Evolutionary conservation across 2,329 filamentous ascomycete genomes (phyloP).

Genomic region (Penicillium psychrosexuale): DNA sequence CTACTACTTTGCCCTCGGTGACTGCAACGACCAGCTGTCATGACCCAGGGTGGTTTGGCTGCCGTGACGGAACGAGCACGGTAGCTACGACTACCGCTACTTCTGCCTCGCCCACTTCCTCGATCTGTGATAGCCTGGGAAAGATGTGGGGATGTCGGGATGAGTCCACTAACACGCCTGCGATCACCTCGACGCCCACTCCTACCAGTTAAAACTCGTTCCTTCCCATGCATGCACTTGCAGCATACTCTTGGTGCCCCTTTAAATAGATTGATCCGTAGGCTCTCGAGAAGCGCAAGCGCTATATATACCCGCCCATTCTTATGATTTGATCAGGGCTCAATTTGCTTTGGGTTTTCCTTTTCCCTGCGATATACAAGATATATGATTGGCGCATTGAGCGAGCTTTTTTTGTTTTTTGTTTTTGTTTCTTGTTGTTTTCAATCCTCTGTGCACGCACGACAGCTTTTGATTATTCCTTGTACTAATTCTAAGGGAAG

Average conservation of each 20-base stretch:
- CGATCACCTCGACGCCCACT: neutral
- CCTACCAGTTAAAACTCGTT: neutral
- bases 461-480: too few species aligned
- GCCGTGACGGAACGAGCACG: conserved; percentile 25
- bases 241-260: neutral
- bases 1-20: conserved; percentile 1
- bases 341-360: neutral
- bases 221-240: neutral
- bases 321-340: neutral
- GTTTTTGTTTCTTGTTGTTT: neutral
- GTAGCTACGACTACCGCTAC: neutral
- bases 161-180: neutral
- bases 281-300: neutral
- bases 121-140: neutral
- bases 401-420: neutral
- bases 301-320: conserved; percentile 7
- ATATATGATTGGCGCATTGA: conserved; percentile 5
- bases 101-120: neutral
- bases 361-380: neutral
- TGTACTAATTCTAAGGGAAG: neutral
- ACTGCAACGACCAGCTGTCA: conserved; percentile 24
- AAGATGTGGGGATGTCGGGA: neutral
- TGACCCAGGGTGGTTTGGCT: conserved; percentile 34
- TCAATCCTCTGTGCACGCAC: neutral
- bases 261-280: neutral